Base-by-base conservation (phyloP, 176 grass and related monocot genomes). In the Oryza glaberrima region DNA sequence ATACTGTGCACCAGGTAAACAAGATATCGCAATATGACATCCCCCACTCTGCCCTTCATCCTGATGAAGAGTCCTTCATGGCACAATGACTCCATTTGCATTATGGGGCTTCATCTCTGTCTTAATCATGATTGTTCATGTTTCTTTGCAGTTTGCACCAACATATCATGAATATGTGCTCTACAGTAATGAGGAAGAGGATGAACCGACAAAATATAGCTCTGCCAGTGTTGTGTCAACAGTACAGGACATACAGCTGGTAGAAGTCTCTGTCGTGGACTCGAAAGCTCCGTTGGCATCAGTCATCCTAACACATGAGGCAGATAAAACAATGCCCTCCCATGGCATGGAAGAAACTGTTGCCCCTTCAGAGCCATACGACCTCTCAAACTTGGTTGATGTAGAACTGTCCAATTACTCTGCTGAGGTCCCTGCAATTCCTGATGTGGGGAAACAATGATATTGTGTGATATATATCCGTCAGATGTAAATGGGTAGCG, bases 131-230 rank as follows among this genome's bases (percentile, higher is more conserved):
- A 41, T 80, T 23, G 60, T 66, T 73, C 23, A 22, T 74, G 16
- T 64, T 12, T 73, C 16, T 35, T 22, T 77, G 70, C 81, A 94
- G 92, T 97, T 97, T 86, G 92, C 95, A 16, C 95, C 95, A 30
- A 97, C 90, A 19, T 97, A 97, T 89, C 95, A 94, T 83, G 95
- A 97, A 44, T 97, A 97, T 81, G 92, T 92, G 60, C 86, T 97
- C 26, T 97, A 97, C 81, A 97, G 88, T 78, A 92, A 92, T 0
- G 70, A 84, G 6, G 82, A 74, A 28, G 92, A 92, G 56, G 80
- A 87, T 69, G 88, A 86, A 17, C 86, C 77, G 6, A 89, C 79
- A 56, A 97, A 97, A 85, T 94, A 97, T 61, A 82, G 88, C 65
- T 90, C 95, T 17, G 78, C 88, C 65, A 92, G 88, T 15, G 67